These are phyloP conservation scores for Diaporthe longicolla DNA, from an alignment of 2,329 filamentous ascomycete genomes.

Conservation along the genomic window DNA sequence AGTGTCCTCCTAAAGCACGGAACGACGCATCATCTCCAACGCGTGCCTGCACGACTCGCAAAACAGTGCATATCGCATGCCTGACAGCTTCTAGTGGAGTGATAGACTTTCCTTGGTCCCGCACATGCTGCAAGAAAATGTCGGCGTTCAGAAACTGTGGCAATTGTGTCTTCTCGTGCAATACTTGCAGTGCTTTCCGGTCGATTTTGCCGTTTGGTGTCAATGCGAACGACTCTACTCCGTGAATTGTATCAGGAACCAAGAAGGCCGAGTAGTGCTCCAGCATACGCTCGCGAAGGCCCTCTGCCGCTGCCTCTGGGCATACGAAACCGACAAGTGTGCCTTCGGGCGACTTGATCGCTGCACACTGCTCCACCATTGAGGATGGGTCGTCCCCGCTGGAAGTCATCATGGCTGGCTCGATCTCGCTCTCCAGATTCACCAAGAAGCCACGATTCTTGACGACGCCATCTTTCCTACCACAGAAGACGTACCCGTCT, in stretches of 20 bases:
- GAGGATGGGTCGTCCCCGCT: background rate
- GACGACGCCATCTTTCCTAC: conserved; percentile 49
- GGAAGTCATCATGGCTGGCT: conserved; percentile 44
- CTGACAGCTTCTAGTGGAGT: conserved; percentile 4
- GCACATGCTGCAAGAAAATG: conserved; percentile 7
- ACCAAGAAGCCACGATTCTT: conserved; percentile 55
- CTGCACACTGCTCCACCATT: conserved; percentile 36
- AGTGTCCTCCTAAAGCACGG: conserved; percentile 12
- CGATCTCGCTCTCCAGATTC: conserved; percentile 52
- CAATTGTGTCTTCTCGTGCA: conserved; percentile 12
- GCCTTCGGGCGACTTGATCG: conserved; percentile 42
- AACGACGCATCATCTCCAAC: conserved; percentile 1
- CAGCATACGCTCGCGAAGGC: background rate
- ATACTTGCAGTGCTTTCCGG: background rate
- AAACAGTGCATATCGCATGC: background rate
- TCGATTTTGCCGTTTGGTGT: conserved; percentile 20
- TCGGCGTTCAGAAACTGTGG: background rate
- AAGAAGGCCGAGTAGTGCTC: conserved; percentile 9
- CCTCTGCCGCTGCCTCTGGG: background rate
- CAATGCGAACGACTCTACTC: background rate
- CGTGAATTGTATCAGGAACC: background rate
- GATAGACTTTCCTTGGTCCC: background rate
- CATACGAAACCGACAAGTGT: conserved; percentile 45
- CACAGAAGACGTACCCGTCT: conserved; percentile 46
- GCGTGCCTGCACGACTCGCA: conserved; percentile 3